Conservation (phyloP, 148 eudicot genomes). For the Heliamphora exappendiculata region DNA sequence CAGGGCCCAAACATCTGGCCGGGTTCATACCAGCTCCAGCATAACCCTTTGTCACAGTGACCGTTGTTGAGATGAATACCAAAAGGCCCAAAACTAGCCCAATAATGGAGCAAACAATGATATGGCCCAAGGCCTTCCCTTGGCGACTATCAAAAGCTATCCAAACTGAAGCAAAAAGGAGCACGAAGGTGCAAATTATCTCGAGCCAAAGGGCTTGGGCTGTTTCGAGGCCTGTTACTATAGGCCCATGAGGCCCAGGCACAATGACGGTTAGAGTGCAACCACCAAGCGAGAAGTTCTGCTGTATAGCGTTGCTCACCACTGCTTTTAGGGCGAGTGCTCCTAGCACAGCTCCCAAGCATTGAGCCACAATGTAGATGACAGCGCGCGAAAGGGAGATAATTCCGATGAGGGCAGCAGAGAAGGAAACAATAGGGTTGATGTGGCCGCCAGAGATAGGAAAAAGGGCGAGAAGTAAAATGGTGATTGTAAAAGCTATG, state of each 20-base stretch:
- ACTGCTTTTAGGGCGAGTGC: slow-evolving; percentile 42
- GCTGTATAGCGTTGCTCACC: slow-evolving; percentile 17
- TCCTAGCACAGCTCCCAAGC: slow-evolving; percentile 30
- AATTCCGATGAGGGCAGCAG: slow-evolving; percentile 33
- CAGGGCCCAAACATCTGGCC: slow-evolving; percentile 46
- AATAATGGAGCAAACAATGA: slow-evolving; percentile 16
- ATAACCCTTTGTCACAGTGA: slow-evolving; percentile 31
- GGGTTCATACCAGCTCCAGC: slow-evolving; percentile 44
- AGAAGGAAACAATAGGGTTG: slow-evolving; percentile 38
- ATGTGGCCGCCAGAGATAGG: slow-evolving; percentile 46
- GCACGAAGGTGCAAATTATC: slow-evolving; percentile 35
- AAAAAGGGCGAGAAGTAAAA: slow-evolving; percentile 27
- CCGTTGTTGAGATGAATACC: slow-evolving; percentile 31
- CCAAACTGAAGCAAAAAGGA: slow-evolving; percentile 40
- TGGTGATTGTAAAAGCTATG: slow-evolving; percentile 19
- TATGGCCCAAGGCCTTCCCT: slow-evolving; percentile 27
- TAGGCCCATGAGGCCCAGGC: slow-evolving; percentile 38
- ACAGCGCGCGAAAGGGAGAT: slow-evolving; percentile 29
- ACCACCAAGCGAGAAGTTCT: slow-evolving; percentile 37
- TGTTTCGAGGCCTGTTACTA: slow-evolving; percentile 25
- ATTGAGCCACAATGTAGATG: slow-evolving; percentile 31
- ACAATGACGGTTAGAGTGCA: slow-evolving; percentile 33
- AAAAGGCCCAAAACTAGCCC: slow-evolving; percentile 32
- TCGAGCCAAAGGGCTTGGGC: slow-evolving; percentile 38
- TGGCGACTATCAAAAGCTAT: slow-evolving; percentile 37